Conservation (phyloP, 2,329 filamentous ascomycete species). For the Xylariaceae sp. region DNA sequence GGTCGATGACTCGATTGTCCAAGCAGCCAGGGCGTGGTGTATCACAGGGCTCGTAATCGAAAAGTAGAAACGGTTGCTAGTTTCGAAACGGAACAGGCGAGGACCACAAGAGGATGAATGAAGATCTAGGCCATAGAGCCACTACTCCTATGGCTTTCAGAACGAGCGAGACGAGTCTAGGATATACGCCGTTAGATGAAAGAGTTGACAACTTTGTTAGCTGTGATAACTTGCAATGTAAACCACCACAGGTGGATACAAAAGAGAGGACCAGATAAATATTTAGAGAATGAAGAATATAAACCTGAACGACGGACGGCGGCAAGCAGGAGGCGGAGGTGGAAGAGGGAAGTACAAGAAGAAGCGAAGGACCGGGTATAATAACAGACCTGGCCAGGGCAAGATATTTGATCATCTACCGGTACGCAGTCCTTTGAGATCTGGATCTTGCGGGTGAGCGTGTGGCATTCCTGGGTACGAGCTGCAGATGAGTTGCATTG, state of each 20-base stretch:
- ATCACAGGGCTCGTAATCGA: constrained; percentile 25
- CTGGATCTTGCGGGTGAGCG: constrained; percentile 21
- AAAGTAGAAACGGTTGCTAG: constrained; percentile 7
- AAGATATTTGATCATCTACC: constrained; percentile 7
- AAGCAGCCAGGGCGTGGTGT: constrained; percentile 7
- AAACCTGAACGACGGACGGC: background rate
- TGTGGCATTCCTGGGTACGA: constrained; percentile 13
- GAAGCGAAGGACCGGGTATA: constrained; percentile 5
- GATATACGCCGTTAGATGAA: constrained; percentile 1
- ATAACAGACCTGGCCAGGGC: constrained; percentile 14
- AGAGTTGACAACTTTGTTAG: background rate
- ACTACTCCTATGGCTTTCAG: background rate
- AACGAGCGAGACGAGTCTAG: background rate
- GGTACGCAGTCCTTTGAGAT: constrained; percentile 10
- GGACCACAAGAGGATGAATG: background rate
- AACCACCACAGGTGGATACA: background rate
- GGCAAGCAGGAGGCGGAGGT: background rate
- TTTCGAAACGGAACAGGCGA: background rate
- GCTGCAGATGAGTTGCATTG: constrained; percentile 20
- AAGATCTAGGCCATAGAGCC: background rate
- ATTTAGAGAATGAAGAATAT: background rate
- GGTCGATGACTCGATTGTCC: background rate
- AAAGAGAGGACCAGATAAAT: background rate
- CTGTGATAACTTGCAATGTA: background rate
- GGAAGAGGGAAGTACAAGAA: background rate